Conservation (phyloP, 768 basidiomycete species). For the Agrocybe pediades region DNA sequence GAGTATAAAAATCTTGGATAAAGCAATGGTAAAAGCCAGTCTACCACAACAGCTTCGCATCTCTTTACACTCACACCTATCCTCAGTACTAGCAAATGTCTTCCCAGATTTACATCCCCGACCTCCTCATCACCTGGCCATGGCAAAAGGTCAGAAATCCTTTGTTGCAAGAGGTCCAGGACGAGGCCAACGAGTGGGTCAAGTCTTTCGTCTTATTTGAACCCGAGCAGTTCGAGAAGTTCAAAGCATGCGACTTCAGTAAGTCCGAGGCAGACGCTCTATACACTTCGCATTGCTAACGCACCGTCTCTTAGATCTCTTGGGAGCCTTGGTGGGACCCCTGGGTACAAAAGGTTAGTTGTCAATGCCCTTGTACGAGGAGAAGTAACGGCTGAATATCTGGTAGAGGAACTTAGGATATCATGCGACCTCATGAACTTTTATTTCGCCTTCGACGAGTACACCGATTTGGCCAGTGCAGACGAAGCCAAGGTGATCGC, state of each 20-base stretch:
- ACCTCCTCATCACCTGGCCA: slow-evolving; percentile 17
- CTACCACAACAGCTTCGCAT: not conserved
- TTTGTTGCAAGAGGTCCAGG: slow-evolving; percentile 3
- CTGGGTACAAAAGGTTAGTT: slow-evolving; percentile 5
- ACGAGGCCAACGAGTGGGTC: slow-evolving; percentile 18
- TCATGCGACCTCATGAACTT: slow-evolving; percentile 50
- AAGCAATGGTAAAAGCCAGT: too few species aligned
- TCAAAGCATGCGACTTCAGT: slow-evolving; percentile 21
- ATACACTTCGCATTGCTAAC: not conserved
- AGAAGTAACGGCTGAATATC: not conserved
- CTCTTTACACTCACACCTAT: not conserved
- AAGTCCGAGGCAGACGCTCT: not conserved
- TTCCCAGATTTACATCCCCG: slow-evolving; percentile 14
- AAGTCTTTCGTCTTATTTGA: slow-evolving; percentile 16
- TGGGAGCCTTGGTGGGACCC: slow-evolving; percentile 11
- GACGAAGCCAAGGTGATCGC: slow-evolving; percentile 30
- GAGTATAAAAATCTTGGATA: too few species aligned
- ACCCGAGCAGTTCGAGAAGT: slow-evolving; percentile 15
- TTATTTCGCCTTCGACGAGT: slow-evolving; percentile 51
- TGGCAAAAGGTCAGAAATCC: slow-evolving; percentile 9
- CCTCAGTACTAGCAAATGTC: not conserved
- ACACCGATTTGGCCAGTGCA: slow-evolving; percentile 40
- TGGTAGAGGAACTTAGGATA: slow-evolving; percentile 18
- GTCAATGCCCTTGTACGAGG: not conserved
- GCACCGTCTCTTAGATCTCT: slow-evolving; percentile 1